These are phyloP conservation scores for Fusarium torulosum DNA, from an alignment of 2,329 filamentous ascomycete genomes.

Conservation along the genomic window DNA sequence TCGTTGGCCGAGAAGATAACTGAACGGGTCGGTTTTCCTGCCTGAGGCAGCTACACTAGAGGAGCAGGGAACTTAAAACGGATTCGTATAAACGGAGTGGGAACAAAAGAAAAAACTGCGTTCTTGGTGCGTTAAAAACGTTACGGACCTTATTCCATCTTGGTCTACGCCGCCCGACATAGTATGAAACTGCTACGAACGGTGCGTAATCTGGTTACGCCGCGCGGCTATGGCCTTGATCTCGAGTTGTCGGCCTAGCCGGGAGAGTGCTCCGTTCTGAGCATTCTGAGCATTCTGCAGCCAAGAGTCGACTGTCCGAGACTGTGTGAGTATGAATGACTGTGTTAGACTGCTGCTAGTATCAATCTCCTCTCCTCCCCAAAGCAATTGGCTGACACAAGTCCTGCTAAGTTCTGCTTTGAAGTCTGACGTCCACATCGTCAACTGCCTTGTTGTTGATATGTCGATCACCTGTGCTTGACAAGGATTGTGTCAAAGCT, in stretches of 20 bases:
- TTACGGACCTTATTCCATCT: slow-evolving; percentile 28
- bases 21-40: slow-evolving; percentile 14
- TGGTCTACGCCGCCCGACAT: slow-evolving; percentile 30
- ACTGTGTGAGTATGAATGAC: not conserved
- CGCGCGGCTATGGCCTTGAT: slow-evolving; percentile 30
- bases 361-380: slow-evolving; percentile 1
- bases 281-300: slow-evolving; percentile 30
- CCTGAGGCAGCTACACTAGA: slow-evolving; percentile 36
- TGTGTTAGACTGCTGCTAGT: slow-evolving; percentile 7
- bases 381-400: slow-evolving; percentile 17
- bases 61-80: slow-evolving; percentile 28
- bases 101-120: slow-evolving; percentile 22
- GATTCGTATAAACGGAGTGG: slow-evolving; percentile 32
- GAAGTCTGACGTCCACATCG: slow-evolving; percentile 18
- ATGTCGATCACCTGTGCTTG: slow-evolving; percentile 23
- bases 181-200: slow-evolving; percentile 39
- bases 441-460: slow-evolving; percentile 30
- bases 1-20: slow-evolving; percentile 14
- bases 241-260: slow-evolving; percentile 26
- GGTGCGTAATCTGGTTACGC: slow-evolving; percentile 20
- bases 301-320: slow-evolving; percentile 13
- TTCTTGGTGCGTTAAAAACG: slow-evolving; percentile 38
- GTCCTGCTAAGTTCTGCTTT: not conserved
- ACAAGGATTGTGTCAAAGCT: slow-evolving; percentile 23
- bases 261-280: slow-evolving; percentile 31